phyloP scores from a whole-genome alignment of 2,329 filamentous ascomycete species.

The Curvularia hawaiiensis region DNA sequence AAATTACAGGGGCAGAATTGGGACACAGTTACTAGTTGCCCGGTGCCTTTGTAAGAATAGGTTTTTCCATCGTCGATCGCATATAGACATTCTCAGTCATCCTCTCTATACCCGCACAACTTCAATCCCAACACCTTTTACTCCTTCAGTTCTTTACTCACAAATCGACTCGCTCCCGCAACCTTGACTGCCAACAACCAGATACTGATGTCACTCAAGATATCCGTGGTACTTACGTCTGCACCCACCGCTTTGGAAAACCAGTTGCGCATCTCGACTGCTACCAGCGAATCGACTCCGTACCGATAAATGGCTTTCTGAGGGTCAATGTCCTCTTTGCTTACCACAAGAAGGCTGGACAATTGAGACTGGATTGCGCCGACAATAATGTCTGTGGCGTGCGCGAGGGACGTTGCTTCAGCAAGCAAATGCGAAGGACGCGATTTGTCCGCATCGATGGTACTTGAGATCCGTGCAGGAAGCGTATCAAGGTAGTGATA shows the following conservation, averaged over 20 bases:
- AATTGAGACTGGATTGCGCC: conserved; percentile 21
- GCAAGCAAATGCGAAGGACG: conserved; percentile 10
- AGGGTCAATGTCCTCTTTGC: conserved; percentile 30
- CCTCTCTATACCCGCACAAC: not conserved
- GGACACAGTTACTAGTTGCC: not conserved
- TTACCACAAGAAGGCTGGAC: conserved; percentile 16
- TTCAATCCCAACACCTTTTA: not conserved
- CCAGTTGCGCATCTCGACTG: conserved; percentile 34
- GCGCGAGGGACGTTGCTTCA: conserved; percentile 11
- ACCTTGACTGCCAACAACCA: conserved; percentile 16
- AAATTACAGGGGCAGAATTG: not conserved
- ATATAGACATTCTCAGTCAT: not conserved
- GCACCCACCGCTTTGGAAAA: conserved; percentile 19
- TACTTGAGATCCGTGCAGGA: conserved; percentile 11
- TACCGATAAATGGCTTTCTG: conserved; percentile 29
- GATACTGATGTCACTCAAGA: conserved; percentile 20
- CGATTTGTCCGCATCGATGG: conserved; percentile 5
- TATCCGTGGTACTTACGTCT: conserved; percentile 18
- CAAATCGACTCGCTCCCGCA: conserved; percentile 19
- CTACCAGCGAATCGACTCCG: conserved; percentile 35
- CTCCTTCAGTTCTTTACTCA: conserved; percentile 13
- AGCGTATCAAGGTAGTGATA: conserved; percentile 17
- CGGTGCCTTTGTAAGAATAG: not conserved
- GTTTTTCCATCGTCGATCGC: not conserved
- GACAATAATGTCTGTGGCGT: conserved; percentile 18